These are phyloP conservation scores for Epichloe sp. DNA, from an alignment of 2,329 filamentous ascomycete genomes.

Conservation along the genomic window DNA sequence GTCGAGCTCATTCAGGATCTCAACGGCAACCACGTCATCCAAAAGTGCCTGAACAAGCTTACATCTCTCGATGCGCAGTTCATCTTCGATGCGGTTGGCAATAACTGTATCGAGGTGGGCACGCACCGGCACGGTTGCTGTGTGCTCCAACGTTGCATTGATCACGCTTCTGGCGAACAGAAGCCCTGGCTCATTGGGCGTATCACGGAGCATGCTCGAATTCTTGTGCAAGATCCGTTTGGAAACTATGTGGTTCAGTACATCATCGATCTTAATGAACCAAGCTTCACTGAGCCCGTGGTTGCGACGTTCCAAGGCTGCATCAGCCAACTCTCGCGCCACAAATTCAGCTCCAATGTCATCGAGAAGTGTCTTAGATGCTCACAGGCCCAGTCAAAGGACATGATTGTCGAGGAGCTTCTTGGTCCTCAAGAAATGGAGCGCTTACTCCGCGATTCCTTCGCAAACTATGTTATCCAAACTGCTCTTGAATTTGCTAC, in stretches of 20 bases:
- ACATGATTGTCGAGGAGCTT: constrained; percentile 77
- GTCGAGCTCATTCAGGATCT: constrained; percentile 93
- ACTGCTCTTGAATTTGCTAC: constrained; percentile 84
- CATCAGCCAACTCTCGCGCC: constrained; percentile 65
- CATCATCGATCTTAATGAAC: constrained; percentile 86
- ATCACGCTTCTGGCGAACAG: constrained; percentile 83
- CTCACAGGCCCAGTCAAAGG: constrained; percentile 59
- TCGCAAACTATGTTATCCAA: constrained; percentile 96
- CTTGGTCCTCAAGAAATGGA: constrained; percentile 64
- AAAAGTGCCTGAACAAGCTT: constrained; percentile 96
- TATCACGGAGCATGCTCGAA: constrained; percentile 80
- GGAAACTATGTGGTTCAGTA: constrained; percentile 99
- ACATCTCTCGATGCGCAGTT: constrained; percentile 76
- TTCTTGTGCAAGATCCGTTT: constrained; percentile 89
- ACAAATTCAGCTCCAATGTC: constrained; percentile 99
- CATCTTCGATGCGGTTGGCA: constrained; percentile 90
- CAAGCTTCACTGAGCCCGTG: constrained; percentile 76
- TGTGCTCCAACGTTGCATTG: constrained; percentile 94
- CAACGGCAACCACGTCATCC: constrained; percentile 97
- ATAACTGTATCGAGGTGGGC: constrained; percentile 76
- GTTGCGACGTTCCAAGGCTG: constrained; percentile 66
- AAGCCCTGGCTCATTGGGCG: constrained; percentile 74
- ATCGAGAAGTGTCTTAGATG: constrained; percentile 94
- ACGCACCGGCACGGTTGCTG: constrained; percentile 97
- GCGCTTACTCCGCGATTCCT: constrained; percentile 78